Base-by-base conservation (phyloP, 805 yeast genomes). In the Tetrapisispora namnaoensis region DNA sequence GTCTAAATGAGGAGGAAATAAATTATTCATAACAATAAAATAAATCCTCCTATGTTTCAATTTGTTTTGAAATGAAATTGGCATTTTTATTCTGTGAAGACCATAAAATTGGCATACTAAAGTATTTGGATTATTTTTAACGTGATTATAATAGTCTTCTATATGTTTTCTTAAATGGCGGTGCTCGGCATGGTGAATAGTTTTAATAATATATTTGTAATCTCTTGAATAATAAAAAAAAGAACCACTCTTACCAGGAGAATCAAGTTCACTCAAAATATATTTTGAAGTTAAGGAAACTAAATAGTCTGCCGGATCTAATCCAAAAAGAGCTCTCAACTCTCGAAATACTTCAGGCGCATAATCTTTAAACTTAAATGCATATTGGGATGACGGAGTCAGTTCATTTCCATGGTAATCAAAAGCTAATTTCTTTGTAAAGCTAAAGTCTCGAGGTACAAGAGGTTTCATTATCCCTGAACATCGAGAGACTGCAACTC, bases 171-270 rank as follows among this genome's bases (percentile, higher is more conserved):
- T 73, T 51, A 93, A 69, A 63, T 87, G 93, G 52, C 80, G 79
- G 69, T 93, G 98, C 61, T 93, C 99, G 1, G 93, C 69, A 59
- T 86, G 95, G 63, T 87, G 97, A 48, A 93, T 89, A 0, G 99
- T 93, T 65, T 93, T 93, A 67, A 93, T 95, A 62, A 93, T 93
- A 68, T 86, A 93, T 53, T 91, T 77, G 69, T 83, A 90, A 69
- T 95, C 99, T 52, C 96, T 73, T 6, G 97, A 88, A 66, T 86
- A 95, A 70, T 93, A 93, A 63, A 93, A 93, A 61, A 91, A 91
- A 0, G 96, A 88, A 0, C 99, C 99, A 60, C 95, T 84, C 65
- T 93, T 93, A 3, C 99, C 99, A 0, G 98, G 97, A 1, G 97
- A 89, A 20, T 91, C 95, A 54, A 89, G 71, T 67, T 91, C 97